Conservation (phyloP, 805 yeast genomes). For the Starmera quercuum region DNA sequence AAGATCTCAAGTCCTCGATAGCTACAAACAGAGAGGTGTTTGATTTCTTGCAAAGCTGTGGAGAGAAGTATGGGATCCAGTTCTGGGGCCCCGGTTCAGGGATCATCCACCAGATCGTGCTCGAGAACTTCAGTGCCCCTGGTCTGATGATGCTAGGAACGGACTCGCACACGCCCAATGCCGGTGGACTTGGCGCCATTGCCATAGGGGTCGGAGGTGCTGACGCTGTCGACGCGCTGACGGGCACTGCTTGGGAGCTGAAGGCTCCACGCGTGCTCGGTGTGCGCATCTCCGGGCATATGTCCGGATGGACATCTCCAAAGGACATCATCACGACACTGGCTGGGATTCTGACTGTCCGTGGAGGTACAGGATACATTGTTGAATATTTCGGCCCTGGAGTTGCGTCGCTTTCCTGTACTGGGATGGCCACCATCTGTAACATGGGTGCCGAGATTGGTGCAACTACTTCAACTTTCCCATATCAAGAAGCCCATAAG, state of each 20-base stretch:
- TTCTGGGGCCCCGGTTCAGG: slow-evolving; percentile 99
- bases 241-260: slow-evolving; percentile 93
- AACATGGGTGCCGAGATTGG: slow-evolving; percentile 99
- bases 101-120: slow-evolving; percentile 92
- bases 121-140: slow-evolving; percentile 96
- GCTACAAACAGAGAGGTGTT: slow-evolving; percentile 90
- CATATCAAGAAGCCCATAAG: slow-evolving; percentile 85
- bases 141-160: slow-evolving; percentile 96
- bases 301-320: slow-evolving; percentile 96
- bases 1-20: slow-evolving; percentile 74
- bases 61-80: slow-evolving; percentile 91
- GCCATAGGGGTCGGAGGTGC: slow-evolving; percentile 99
- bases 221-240: slow-evolving; percentile 95
- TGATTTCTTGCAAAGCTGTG: slow-evolving; percentile 88
- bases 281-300: slow-evolving; percentile 85
- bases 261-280: slow-evolving; percentile 96
- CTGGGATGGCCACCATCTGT: slow-evolving; percentile 99
- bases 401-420: slow-evolving; percentile 84
- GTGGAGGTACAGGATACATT: slow-evolving; percentile 97
- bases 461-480: slow-evolving; percentile 97
- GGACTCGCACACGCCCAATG: slow-evolving; percentile 96
- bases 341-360: slow-evolving; percentile 91
- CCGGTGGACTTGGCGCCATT: slow-evolving; percentile 96
- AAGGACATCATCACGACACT: slow-evolving; percentile 90
- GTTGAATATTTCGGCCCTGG: slow-evolving; percentile 97